Base-by-base conservation (phyloP, 2,329 filamentous ascomycete genomes). In the Xylariales sp. region DNA sequence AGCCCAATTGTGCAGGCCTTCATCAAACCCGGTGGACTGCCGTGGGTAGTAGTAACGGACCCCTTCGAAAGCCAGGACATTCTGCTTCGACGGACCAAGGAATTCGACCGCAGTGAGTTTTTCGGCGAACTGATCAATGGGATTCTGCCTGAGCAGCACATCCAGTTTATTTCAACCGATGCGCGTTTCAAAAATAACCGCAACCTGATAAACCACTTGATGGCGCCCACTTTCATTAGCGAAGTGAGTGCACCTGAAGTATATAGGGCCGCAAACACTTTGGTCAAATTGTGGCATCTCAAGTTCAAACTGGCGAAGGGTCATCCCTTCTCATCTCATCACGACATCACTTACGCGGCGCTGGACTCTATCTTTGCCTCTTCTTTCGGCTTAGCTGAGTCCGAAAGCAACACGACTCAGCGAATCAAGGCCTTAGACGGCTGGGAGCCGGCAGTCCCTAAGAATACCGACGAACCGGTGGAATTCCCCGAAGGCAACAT, bases 1-100 rank as follows among this genome's bases (percentile, higher is more conserved):
- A 62, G 61, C 9, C 67, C 70, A 0, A 60, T 76, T 43, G 52
- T 66, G 5, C 74, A 78, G 48, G 54, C 69, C 5, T 76, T 75
- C 50, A 51, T 73, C 39, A 54, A 57, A 5, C 70, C 72, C 1
- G 59, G 71, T 12, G 46, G 50, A 1, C 57, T 56, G 20, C 73
- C 71, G 2, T 63, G 60, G 51, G 56, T 76, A 1, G 42, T 76
- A 4, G 46, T 76, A 4, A 56, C 61, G 15, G 70, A 71, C 42
- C 64, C 58, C 8, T 55, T 56, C 3, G 69, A 71, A 51, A 53
- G 56, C 12, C 65, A 70, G 48, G 69, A 73, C 47, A 60, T 74
- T 31, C 58, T 72, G 19, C 52, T 66, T 4, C 62, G 68, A 1
- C 63, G 68, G 11, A 50, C 48, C 20, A 64, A 62, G 34, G 69